Conservation (phyloP, 1,139 yeast species). For the Saccharomycopsis phalli region DNA sequence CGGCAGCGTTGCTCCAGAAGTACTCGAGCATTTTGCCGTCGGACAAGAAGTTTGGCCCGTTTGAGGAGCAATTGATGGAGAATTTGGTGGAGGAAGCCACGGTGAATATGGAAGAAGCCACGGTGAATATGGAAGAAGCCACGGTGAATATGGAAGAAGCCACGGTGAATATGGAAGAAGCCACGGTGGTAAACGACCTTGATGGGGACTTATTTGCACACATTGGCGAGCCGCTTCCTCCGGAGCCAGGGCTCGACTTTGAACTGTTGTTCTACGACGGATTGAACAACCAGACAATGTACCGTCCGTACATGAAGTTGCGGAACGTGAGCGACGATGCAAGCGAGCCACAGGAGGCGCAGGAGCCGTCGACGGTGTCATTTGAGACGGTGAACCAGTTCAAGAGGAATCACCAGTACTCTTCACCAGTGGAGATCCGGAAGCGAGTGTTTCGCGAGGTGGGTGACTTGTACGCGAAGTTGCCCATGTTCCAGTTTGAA, state of each 20-base stretch:
- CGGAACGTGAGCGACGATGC: slow-evolving; percentile 8
- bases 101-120: no score
- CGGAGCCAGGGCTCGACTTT: slow-evolving; percentile 8
- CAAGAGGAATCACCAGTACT: slow-evolving; percentile 11
- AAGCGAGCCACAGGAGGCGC: neutral
- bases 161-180: no score
- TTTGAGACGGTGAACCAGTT: slow-evolving; percentile 9
- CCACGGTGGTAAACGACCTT: no score
- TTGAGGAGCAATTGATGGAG: neutral
- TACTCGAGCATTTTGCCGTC: slow-evolving; percentile 1
- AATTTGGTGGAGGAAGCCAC: no score
- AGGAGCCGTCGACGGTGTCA: neutral
- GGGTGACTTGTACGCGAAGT: slow-evolving; percentile 18
- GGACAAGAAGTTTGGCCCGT: neutral
- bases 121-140: no score
- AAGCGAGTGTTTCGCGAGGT: slow-evolving; percentile 18
- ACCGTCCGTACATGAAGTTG: slow-evolving; percentile 18
- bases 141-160: no score
- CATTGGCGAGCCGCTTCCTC: no score
- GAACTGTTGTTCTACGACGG: slow-evolving; percentile 19
- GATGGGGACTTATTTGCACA: no score
- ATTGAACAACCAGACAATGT: slow-evolving; percentile 17
- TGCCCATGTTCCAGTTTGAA: slow-evolving; percentile 18
- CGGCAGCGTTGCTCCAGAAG: neutral
- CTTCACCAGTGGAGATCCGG: slow-evolving; percentile 18